Base-by-base conservation (phyloP, 2,329 filamentous ascomycete species). In the Aspergillus sergii region DNA sequence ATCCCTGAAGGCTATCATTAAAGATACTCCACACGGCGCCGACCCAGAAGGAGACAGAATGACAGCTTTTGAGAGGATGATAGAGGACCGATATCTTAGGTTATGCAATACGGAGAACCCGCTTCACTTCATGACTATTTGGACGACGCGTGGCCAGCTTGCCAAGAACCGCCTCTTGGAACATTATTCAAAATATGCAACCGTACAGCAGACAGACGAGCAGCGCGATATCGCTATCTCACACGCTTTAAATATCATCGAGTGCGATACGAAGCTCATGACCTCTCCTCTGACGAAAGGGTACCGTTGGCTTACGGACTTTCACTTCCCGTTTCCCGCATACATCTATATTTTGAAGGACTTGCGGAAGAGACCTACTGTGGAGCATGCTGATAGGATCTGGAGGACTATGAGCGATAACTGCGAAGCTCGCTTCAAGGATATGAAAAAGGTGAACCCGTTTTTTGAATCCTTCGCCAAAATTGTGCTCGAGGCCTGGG, bases 151-250 rank as follows among this genome's bases (percentile, higher is more conserved):
- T 12, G 73, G 67, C 0, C 75, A 79, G 6, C 61, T 89, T 3
- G 82, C 85, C 0, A 86, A 82, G 68, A 73, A 64, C 53, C 81
- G 78, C 1, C 79, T 90, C 0, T 61, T 88, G 57, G 82, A 86
- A 56, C 75, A 84, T 61, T 82, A 84, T 61, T 75, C 78, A 0
- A 74, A 28, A 51, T 68, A 71, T 30, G 61, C 71, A 0, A 57
- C 68, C 0, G 53, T 51, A 4, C 61, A 66, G 0, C 72, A 73
- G 30, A 75, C 73, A 0, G 76, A 78, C 0, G 57, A 59, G 1
- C 68, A 75, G 59, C 73, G 72, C 10, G 72, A 79, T 50, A 58
- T 64, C 0, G 75, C 75, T 1, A 62, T 80, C 0, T 63, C 61
- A 1, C 56, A 75, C 58, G 77, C 77, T 0, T 48, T 79, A 1